These are phyloP conservation scores for Hygrocybe coccinea DNA, from an alignment of 768 basidiomycete species.

Conservation along the genomic window DNA sequence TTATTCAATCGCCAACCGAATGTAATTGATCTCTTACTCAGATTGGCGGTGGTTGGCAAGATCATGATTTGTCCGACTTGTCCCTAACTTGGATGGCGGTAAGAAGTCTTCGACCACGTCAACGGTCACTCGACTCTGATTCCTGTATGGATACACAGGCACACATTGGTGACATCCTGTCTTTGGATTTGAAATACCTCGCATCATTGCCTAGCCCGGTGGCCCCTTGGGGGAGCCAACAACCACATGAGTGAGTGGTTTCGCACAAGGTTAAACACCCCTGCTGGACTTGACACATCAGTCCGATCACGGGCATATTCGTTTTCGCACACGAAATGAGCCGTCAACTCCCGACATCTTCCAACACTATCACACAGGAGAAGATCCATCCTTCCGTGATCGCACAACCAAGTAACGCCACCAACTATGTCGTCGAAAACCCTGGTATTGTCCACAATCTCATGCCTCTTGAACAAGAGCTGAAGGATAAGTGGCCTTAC, in stretches of 20 bases:
- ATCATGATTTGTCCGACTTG: slow-evolving; percentile 65
- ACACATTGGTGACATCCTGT: slow-evolving; percentile 51
- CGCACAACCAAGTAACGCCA: slow-evolving; percentile 35
- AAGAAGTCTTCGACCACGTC: background rate
- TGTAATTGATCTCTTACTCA: slow-evolving; percentile 20
- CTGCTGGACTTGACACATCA: slow-evolving; percentile 20
- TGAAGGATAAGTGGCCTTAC: slow-evolving; percentile 47
- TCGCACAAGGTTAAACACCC: background rate
- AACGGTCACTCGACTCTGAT: background rate
- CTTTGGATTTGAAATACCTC: slow-evolving; percentile 53
- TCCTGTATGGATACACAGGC: slow-evolving; percentile 40
- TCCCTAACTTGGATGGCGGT: slow-evolving; percentile 64
- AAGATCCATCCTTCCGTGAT: slow-evolving; percentile 57
- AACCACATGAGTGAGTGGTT: slow-evolving; percentile 56
- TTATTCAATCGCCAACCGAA: background rate
- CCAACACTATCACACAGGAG: slow-evolving; percentile 50
- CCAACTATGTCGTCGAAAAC: slow-evolving; percentile 35
- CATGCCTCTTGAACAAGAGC: slow-evolving; percentile 47
- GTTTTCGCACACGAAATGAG: slow-evolving; percentile 39
- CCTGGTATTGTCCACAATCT: slow-evolving; percentile 43
- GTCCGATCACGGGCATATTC: slow-evolving; percentile 54
- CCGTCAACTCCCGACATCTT: slow-evolving; percentile 44
- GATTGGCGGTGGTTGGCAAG: slow-evolving; percentile 66
- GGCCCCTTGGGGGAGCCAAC: slow-evolving; percentile 56
- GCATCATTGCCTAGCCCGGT: slow-evolving; percentile 46